Evolutionary conservation across 2,329 filamentous ascomycete genomes (phyloP).

Genomic region (Cercospora nicotianae): DNA sequence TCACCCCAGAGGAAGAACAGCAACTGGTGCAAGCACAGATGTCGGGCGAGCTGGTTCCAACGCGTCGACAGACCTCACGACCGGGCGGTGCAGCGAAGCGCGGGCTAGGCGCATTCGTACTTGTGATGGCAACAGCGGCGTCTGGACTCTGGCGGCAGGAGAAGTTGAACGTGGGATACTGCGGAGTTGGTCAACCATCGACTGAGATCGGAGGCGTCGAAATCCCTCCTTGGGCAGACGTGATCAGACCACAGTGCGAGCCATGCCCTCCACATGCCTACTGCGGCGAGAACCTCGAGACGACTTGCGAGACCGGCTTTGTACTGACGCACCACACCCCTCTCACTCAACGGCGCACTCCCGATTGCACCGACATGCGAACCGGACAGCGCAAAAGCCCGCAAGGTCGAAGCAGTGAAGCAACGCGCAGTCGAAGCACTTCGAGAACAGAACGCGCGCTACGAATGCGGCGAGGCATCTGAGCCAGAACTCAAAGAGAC

Average conservation of each 20-base stretch:
- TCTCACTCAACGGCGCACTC: slow-evolving; percentile 75
- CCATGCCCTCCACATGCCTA: slow-evolving; percentile 86
- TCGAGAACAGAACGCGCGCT: slow-evolving; percentile 80
- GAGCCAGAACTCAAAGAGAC: slow-evolving; percentile 67
- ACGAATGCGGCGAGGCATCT: slow-evolving; percentile 77
- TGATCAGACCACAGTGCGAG: slow-evolving; percentile 79
- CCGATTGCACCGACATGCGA: slow-evolving; percentile 90
- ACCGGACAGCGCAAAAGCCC: slow-evolving; percentile 88
- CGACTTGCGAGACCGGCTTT: slow-evolving; percentile 83
- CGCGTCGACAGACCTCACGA: slow-evolving; percentile 41
- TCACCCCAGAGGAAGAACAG: slow-evolving; percentile 84
- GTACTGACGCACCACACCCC: slow-evolving; percentile 79
- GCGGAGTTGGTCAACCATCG: slow-evolving; percentile 70
- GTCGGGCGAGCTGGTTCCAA: slow-evolving; percentile 48
- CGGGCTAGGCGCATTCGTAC: slow-evolving; percentile 68
- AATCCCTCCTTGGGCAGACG: slow-evolving; percentile 71
- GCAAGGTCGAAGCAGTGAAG: slow-evolving; percentile 81
- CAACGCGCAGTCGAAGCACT: slow-evolving; percentile 85
- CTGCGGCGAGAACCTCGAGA: slow-evolving; percentile 76
- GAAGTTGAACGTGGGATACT: slow-evolving; percentile 95
- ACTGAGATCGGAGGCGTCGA: slow-evolving; percentile 60
- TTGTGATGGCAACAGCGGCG: slow-evolving; percentile 70
- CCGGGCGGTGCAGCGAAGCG: slow-evolving; percentile 54
- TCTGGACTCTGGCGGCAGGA: slow-evolving; percentile 87
- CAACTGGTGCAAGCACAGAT: slow-evolving; percentile 71